Base-by-base conservation (phyloP, 2,329 filamentous ascomycete species). In the Sclerotinia borealis region DNA sequence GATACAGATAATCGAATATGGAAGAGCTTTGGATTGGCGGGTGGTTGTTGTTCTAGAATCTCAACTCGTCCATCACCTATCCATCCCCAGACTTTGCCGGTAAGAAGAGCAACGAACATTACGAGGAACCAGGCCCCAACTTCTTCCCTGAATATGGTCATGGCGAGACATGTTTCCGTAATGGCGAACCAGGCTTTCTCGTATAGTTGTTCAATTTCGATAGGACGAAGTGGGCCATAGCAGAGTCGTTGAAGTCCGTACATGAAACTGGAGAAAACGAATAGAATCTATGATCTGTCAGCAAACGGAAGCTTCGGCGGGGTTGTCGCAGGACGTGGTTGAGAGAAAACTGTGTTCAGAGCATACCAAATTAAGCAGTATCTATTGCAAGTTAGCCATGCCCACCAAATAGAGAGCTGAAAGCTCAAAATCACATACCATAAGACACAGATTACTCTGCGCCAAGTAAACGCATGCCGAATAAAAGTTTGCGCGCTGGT, bases 111-210 rank as follows among this genome's bases (percentile, higher is more conserved):
- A 19, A 96, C 91, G 76, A 99, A 98, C 93, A 99, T 98, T 72
- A 95, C 87, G 64, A 99, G 81, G 73, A 98, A 96, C 87, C 92
- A 96, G 48, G 90, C 90, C 50, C 95, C 93, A 22, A 99, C 87
- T 75, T 98, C 93, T 67, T 97, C 95, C 50, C 95, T 84, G 77
- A 99, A 98, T 68, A 96, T 96, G 36, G 95, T 97, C 93, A 99
- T 98, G 36, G 95, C 95, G 68, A 99, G 81, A 73, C 93, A 91
- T 68, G 95, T 99, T 79, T 99, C 95, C 52, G 93, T 96, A 47
- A 98, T 91, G 45, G 95, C 93, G 74, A 97, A 97, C 96, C 96
- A 99, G 56, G 91, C 93, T 77, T 93, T 93, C 77, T 99, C 95
- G 74, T 96, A 97, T 17, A 99, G 85, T 75, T 98, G 93, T 77